A percentile compares a stretch with the other conserved stretches of the same genome.
Evolutionary conservation across 768 basidiomycete species (phyloP).

Genomic region (Phaeolepiota aurea): DNA sequence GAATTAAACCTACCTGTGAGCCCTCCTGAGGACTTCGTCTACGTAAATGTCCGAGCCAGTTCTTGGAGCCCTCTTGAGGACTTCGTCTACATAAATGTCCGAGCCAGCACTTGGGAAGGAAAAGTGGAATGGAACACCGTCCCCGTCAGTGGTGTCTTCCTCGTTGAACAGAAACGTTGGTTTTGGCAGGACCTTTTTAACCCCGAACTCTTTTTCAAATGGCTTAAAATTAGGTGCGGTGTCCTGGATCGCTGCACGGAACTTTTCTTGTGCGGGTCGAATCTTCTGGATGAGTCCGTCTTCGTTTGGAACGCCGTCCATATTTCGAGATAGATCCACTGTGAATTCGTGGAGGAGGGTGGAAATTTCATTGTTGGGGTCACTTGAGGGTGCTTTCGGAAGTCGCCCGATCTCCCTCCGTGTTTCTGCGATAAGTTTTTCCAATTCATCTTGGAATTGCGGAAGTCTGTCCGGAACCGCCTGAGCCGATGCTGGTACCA

Average conservation of each 20-base stretch:
- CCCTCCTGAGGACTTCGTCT: constrained; percentile 15
- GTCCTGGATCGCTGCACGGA: constrained; percentile 34
- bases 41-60: constrained; percentile 12
- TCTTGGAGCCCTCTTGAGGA: constrained; percentile 10
- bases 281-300: constrained; percentile 51
- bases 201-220: constrained; percentile 18
- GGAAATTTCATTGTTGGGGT: constrained; percentile 52
- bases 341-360: constrained; percentile 38
- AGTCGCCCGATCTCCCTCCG: constrained; percentile 19
- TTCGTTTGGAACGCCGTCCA: constrained; percentile 45
- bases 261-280: constrained; percentile 35
- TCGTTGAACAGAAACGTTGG: constrained; percentile 13
- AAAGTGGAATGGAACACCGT: too few relatives aligned
- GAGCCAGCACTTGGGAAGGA: too few relatives aligned
- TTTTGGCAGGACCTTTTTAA: constrained; percentile 6
- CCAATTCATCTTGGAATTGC: constrained; percentile 50
- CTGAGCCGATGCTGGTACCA: too few relatives aligned
- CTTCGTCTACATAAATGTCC: constrained; percentile 19
- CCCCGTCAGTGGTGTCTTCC: constrained; percentile 5
- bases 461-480: too few relatives aligned
- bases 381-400: constrained; percentile 44
- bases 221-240: constrained; percentile 58
- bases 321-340: constrained; percentile 29
- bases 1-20: constrained; percentile 9
- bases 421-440: constrained; percentile 30